Percentiles rank a stretch among this genome's conserved stretches.
These are phyloP conservation scores for Forsythia suspensa DNA, from an alignment of 257 asterid genomes.

Conservation along the genomic window DNA sequence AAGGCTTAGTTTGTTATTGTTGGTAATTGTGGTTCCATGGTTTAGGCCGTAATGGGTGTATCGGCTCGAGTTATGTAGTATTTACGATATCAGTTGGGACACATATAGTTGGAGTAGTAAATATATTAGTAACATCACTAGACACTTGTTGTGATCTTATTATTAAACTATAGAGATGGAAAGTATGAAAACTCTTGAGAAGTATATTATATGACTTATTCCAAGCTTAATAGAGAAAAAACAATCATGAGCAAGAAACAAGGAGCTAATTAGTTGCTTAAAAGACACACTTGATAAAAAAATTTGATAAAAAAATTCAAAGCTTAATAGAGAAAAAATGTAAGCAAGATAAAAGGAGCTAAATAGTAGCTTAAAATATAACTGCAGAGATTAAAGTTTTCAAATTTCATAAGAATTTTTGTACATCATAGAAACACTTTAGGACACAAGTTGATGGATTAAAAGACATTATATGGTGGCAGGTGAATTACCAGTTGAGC, in stretches of 20 bases:
- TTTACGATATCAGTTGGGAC: neutral
- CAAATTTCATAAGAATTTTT: neutral
- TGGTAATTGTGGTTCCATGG: neutral
- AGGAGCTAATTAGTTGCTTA: too few relatives aligned
- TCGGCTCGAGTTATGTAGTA: too few relatives aligned
- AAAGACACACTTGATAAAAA: too few relatives aligned
- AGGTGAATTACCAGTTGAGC: conserved; percentile 22
- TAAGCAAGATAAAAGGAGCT: neutral
- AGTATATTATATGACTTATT: neutral
- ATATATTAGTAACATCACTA: neutral
- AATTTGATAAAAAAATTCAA: neutral
- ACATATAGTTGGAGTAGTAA: neutral
- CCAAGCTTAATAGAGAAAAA: neutral
- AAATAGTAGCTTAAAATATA: neutral
- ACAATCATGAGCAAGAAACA: too few relatives aligned
- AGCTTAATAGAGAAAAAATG: neutral
- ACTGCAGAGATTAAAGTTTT: too few relatives aligned
- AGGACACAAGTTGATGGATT: too few relatives aligned
- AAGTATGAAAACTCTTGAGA: too few relatives aligned
- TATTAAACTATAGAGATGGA: neutral
- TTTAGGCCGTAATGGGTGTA: neutral
- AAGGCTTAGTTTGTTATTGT: too few relatives aligned
- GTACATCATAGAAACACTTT: neutral
- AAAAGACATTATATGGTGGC: neutral
- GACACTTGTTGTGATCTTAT: neutral